Conservation (phyloP, 352 stramenopile genomes). For the Phytophthora sojae region DNA sequence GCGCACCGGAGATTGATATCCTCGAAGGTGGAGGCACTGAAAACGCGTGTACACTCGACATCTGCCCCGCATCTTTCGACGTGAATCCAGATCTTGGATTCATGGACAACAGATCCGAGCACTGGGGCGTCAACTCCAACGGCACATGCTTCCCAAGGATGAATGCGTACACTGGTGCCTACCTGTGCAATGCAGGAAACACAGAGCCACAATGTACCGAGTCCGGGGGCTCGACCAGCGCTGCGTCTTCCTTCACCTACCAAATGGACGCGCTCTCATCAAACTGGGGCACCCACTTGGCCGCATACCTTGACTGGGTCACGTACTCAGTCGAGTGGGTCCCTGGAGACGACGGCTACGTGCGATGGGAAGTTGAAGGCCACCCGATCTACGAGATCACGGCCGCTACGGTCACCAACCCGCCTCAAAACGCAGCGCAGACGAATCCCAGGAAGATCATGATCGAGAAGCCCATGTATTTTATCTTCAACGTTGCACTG, state of each 20-base stretch:
- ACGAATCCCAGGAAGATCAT: constrained; percentile 68
- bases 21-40: constrained; percentile 24
- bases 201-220: constrained; percentile 25
- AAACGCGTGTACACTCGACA: constrained; percentile 46
- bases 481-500: constrained; percentile 56
- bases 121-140: constrained; percentile 49
- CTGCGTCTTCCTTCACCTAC: constrained; percentile 42
- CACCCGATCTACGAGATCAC: constrained; percentile 26
- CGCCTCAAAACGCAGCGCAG: constrained; percentile 73
- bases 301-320: constrained; percentile 65
- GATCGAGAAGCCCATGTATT: constrained; percentile 91
- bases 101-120: constrained; percentile 29
- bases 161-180: constrained; percentile 60
- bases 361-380: constrained; percentile 31
- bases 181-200: constrained; percentile 58
- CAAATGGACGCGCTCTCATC: constrained; percentile 93
- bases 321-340: constrained; percentile 31
- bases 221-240: constrained; percentile 33
- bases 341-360: constrained; percentile 23
- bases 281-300: constrained; percentile 85
- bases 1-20: constrained; percentile 73
- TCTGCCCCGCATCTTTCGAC: constrained; percentile 56
- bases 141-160: constrained; percentile 63
- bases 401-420: constrained; percentile 23
- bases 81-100: constrained; percentile 45